phyloP scores from a whole-genome alignment of 805 yeast species.

The Schizosaccharomyces japonicus region DNA sequence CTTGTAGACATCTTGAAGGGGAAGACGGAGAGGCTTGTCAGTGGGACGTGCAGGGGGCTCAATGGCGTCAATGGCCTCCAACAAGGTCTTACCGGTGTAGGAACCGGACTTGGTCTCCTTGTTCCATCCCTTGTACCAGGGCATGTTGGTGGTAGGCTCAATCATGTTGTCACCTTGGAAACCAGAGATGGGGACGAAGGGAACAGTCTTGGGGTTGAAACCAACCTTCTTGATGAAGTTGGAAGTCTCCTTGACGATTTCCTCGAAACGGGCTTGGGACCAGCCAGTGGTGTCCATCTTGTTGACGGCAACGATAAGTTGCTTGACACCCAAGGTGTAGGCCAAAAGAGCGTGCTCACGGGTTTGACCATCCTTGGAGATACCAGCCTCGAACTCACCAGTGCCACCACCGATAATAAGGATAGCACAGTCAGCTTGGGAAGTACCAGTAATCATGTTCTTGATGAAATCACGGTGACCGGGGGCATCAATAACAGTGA shows the following conservation, averaged over 20 bases:
- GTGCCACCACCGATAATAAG: conserved; percentile 77
- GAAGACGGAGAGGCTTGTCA: conserved; percentile 72
- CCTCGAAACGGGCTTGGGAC: conserved; percentile 60
- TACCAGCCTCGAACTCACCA: conserved; percentile 91
- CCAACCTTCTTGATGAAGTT: conserved; percentile 71
- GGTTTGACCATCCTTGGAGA: conserved; percentile 85
- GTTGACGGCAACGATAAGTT: conserved; percentile 78
- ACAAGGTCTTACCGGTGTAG: conserved; percentile 54
- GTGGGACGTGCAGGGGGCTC: conserved; percentile 64
- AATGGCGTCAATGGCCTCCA: conserved; percentile 65
- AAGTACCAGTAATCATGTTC: conserved; percentile 88
- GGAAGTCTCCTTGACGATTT: conserved; percentile 51
- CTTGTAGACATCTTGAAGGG: conserved; percentile 80
- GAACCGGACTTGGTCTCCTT: conserved; percentile 54
- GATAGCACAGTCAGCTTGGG: conserved; percentile 82
- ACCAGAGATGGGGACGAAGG: conserved; percentile 80
- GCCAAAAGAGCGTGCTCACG: conserved; percentile 90
- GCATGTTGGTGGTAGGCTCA: conserved; percentile 57
- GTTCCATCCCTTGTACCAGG: conserved; percentile 75
- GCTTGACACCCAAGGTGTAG: conserved; percentile 94
- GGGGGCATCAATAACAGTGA: conserved; percentile 85
- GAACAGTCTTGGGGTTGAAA: conserved; percentile 57
- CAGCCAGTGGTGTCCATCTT: conserved; percentile 87
- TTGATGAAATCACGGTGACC: conserved; percentile 93
- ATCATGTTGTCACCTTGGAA: conserved; percentile 88